Evolutionary conservation across 73 alveolate species (phyloP).

Genomic region (Effrenium voratum): DNA sequence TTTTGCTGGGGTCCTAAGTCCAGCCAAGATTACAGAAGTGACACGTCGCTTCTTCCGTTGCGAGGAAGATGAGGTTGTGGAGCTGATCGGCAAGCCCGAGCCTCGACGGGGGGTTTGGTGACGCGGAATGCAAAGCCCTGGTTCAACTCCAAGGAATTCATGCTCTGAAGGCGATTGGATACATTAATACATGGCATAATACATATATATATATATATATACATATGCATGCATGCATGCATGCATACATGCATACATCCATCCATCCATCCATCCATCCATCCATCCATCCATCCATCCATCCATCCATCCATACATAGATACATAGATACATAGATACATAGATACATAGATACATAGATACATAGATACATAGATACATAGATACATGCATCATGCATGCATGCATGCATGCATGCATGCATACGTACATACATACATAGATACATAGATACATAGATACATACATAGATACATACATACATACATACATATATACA

Average conservation of each 20-base stretch:
- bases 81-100: conserved; percentile 29
- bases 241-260: background rate
- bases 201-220: background rate
- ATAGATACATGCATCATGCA: background rate
- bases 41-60: too few relatives aligned
- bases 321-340: background rate
- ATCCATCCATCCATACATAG: background rate
- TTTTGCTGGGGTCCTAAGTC: too few relatives aligned
- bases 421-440: background rate
- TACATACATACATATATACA: background rate
- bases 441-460: background rate
- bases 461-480: background rate
- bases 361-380: background rate
- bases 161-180: background rate
- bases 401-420: too few relatives aligned
- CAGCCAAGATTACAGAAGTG: too few relatives aligned
- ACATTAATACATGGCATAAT: too few relatives aligned
- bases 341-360: background rate
- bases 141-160: background rate
- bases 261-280: background rate
- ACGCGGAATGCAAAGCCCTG: background rate
- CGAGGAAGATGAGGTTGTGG: conserved; percentile 91
- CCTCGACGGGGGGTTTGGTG: background rate
- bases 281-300: background rate
- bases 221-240: background rate